Evolutionary conservation across 169 alveolate species (phyloP).

Genomic region (Babesia ovata): DNA sequence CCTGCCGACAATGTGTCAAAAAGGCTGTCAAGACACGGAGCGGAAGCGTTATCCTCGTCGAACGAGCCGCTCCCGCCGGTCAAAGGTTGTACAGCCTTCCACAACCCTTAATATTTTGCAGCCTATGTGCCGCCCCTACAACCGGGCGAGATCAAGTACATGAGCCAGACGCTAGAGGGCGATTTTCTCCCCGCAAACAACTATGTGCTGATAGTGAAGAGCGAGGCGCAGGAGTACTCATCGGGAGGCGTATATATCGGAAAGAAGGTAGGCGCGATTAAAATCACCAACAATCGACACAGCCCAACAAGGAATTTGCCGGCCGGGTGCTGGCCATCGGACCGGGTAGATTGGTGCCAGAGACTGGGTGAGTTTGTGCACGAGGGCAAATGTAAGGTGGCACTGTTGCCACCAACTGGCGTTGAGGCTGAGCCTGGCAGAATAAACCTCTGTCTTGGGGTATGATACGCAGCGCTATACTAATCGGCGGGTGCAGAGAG

Average conservation of each 20-base stretch:
- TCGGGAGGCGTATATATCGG: constrained; percentile 65
- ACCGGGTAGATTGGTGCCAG: constrained; percentile 47
- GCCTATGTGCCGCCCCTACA: constrained; percentile 21
- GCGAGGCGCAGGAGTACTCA: constrained; percentile 17
- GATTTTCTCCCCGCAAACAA: constrained; percentile 39
- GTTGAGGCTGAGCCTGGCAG: constrained; percentile 78
- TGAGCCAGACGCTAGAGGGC: constrained; percentile 44
- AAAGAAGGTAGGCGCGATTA: constrained; percentile 14
- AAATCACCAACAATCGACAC: background rate
- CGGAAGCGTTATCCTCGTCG: constrained; percentile 21
- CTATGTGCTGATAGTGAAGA: constrained; percentile 56
- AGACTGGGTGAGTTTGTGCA: constrained; percentile 61
- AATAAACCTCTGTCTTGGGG: constrained; percentile 67
- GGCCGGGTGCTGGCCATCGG: constrained; percentile 67
- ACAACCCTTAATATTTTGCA: background rate
- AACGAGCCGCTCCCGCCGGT: constrained; percentile 21
- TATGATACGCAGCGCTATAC: constrained; percentile 68
- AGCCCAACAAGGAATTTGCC: constrained; percentile 55
- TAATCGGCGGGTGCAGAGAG: constrained; percentile 8
- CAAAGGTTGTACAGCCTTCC: constrained; percentile 15
- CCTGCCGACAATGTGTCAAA: background rate
- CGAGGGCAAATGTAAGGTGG: background rate
- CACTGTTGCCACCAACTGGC: constrained; percentile 6
- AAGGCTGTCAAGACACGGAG: background rate
- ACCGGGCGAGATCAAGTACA: constrained; percentile 42